Evolutionary conservation across 2,329 filamentous ascomycete species (phyloP).

Genomic region (Clonostachys chloroleuca): DNA sequence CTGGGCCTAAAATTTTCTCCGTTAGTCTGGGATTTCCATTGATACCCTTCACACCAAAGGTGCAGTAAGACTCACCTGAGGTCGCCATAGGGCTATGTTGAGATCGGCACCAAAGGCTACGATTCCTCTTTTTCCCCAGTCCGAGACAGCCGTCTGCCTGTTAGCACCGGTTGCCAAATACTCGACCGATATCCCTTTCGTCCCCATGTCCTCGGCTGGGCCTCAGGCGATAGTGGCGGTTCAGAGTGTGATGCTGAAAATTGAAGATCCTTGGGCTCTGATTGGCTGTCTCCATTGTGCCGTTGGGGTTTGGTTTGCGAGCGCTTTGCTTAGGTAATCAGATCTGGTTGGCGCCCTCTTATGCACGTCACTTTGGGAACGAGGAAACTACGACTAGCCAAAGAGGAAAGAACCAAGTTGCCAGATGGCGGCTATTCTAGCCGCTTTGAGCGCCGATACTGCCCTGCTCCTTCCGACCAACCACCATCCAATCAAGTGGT

Average conservation of each 20-base stretch:
- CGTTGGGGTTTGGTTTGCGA: neutral
- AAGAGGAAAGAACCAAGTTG: no score
- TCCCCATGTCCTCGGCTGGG: constrained; percentile 16
- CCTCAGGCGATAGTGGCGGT: constrained; percentile 2
- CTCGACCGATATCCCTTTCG: constrained; percentile 28
- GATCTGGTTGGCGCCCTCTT: no score
- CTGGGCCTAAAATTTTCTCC: constrained; percentile 18
- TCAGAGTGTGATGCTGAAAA: constrained; percentile 17
- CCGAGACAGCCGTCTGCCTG: constrained; percentile 81
- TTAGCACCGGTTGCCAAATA: constrained; percentile 81
- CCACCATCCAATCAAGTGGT: no score
- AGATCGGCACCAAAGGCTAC: constrained; percentile 87
- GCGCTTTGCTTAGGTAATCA: no score
- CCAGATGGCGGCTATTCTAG: no score
- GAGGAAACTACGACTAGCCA: no score
- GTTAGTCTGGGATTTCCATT: neutral
- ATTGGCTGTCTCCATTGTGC: neutral
- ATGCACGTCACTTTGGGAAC: no score
- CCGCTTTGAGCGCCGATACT: no score
- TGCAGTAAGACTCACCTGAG: constrained; percentile 52
- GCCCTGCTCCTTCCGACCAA: no score
- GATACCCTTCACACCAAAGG: neutral
- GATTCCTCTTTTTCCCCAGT: constrained; percentile 73
- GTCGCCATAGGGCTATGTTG: constrained; percentile 86
- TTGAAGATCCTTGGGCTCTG: constrained; percentile 15